Evolutionary conservation across 2,329 filamentous ascomycete genomes (phyloP).

Genomic region (Trichophyton benhamiae): DNA sequence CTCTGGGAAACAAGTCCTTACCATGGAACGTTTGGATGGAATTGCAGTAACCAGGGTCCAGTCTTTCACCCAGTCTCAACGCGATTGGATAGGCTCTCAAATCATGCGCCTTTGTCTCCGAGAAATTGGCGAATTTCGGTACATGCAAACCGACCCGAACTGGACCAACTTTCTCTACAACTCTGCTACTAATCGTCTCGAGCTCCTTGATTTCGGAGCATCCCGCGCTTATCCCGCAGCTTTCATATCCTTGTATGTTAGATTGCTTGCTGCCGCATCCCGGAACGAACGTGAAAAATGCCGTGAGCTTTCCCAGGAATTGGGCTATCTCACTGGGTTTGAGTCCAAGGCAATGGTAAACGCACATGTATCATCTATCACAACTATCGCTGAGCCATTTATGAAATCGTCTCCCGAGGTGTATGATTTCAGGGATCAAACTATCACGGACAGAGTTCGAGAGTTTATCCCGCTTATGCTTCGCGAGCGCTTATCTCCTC

Average conservation of each 20-base stretch:
- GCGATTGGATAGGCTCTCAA: conserved; percentile 92
- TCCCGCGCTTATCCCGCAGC: conserved; percentile 68
- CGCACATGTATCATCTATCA: conserved; percentile 75
- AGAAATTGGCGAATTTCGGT: conserved; percentile 86
- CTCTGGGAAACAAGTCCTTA: conserved; percentile 74
- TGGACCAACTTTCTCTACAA: conserved; percentile 99
- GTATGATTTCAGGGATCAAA: conserved; percentile 90
- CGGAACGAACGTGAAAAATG: conserved; percentile 53
- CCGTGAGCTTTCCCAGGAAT: conserved; percentile 54
- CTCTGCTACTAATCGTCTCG: conserved; percentile 55
- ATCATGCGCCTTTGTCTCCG: conserved; percentile 82
- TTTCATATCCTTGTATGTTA: conserved; percentile 71
- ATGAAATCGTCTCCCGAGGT: conserved; percentile 59
- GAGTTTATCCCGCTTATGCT: conserved; percentile 87
- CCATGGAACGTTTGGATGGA: conserved; percentile 84
- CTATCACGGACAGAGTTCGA: conserved; percentile 87
- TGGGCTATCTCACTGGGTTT: conserved; percentile 86
- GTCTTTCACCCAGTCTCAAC: conserved; percentile 65
- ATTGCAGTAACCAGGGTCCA: conserved; percentile 70
- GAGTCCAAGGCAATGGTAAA: conserved; percentile 79
- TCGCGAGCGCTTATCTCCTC: conserved; percentile 71
- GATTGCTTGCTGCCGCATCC: conserved; percentile 68
- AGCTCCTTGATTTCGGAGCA: conserved; percentile 91
- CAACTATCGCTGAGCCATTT: conserved; percentile 90
- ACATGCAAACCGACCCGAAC: conserved; percentile 99